These are phyloP conservation scores for Pseudocercospora fijiensis DNA, from an alignment of 2,329 filamentous ascomycete species.

Conservation along the genomic window DNA sequence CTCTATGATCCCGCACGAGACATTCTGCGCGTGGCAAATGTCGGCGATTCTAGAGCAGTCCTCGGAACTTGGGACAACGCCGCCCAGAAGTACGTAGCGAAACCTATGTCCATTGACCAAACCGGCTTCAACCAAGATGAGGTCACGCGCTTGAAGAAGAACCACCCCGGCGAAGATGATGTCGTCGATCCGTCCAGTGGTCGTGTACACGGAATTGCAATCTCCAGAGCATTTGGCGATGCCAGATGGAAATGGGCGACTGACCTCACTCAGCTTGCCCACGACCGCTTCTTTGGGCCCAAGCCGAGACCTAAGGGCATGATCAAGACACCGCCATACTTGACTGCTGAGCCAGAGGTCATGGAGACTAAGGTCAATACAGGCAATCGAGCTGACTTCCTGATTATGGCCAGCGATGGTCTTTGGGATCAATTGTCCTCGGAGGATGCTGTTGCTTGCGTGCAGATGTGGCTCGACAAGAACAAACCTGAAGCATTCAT, in stretches of 20 bases:
- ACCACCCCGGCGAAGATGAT: conserved; percentile 66
- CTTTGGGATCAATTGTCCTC: conserved; percentile 51
- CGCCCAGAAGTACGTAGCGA: conserved; percentile 50
- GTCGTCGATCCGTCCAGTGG: conserved; percentile 56
- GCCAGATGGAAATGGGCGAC: conserved; percentile 65
- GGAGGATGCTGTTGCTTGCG: conserved; percentile 37
- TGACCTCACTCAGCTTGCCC: conserved; percentile 48
- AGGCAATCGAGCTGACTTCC: conserved; percentile 52
- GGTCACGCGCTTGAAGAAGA: conserved; percentile 52
- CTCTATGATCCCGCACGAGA: conserved; percentile 58
- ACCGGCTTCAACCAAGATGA: conserved; percentile 64
- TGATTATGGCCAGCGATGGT: conserved; percentile 67
- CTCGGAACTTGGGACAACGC: conserved; percentile 54
- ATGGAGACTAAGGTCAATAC: conserved; percentile 55
- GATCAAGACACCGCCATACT: conserved; percentile 60
- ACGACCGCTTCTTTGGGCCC: conserved; percentile 53
- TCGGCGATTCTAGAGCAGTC: conserved; percentile 67
- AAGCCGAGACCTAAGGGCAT: conserved; percentile 44
- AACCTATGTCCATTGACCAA: conserved; percentile 63
- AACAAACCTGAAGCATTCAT: conserved; percentile 34
- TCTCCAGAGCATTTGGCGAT: conserved; percentile 69
- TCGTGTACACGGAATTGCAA: conserved; percentile 60
- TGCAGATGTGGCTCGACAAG: conserved; percentile 58
- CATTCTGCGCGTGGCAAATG: conserved; percentile 62
- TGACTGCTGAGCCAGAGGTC: conserved; percentile 66